phyloP scores from a whole-genome alignment of 257 asterid genomes.

The Cruciata laevipes region DNA sequence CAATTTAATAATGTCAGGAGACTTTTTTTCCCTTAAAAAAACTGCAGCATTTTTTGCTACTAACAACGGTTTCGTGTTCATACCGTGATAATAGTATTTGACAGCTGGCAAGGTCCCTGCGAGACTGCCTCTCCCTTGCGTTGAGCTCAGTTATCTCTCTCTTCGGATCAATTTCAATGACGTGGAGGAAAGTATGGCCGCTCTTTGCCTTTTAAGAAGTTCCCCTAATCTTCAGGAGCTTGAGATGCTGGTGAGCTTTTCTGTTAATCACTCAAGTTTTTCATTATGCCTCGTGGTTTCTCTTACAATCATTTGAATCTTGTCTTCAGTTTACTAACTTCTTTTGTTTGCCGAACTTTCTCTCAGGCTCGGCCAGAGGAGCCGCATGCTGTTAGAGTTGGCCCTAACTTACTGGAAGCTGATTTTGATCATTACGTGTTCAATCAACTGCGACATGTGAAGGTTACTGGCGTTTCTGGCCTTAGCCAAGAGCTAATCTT shows the following conservation, averaged over 20 bases:
- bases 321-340: conserved; percentile 2
- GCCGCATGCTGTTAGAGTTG: conserved; percentile 22
- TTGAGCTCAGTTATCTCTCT: conserved; percentile 77
- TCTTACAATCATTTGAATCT: not conserved
- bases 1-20: not conserved
- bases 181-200: conserved; percentile 61
- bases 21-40: no score
- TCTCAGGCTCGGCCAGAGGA: conserved; percentile 80
- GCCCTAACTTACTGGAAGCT: conserved; percentile 26
- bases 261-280: not conserved
- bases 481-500: conserved; percentile 59
- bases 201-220: conserved; percentile 84
- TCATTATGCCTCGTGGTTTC: not conserved
- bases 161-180: conserved; percentile 64
- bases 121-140: conserved; percentile 57
- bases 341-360: not conserved
- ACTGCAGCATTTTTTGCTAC: no score
- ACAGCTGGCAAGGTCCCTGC: conserved; percentile 77
- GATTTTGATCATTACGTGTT: conserved; percentile 33
- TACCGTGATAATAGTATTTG: conserved; percentile 48
- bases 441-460: conserved; percentile 51
- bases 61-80: conserved; percentile 2
- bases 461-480: conserved; percentile 65
- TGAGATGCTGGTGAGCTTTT: conserved; percentile 68
- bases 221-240: conserved; percentile 92